Evolutionary conservation across 2,329 filamentous ascomycete species (phyloP).

Genomic region (Hyphodiscus sp.): DNA sequence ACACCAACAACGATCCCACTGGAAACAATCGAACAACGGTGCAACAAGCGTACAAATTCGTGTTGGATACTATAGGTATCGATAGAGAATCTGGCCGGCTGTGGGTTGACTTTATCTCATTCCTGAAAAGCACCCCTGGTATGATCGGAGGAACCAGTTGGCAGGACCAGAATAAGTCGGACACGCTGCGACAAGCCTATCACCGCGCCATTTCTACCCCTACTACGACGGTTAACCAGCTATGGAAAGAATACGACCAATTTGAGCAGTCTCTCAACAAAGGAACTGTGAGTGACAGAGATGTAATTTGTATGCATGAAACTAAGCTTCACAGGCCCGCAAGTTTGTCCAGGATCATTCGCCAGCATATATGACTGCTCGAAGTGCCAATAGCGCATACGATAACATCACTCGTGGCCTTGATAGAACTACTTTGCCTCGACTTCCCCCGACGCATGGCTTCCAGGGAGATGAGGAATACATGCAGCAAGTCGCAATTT

Average conservation of each 20-base stretch:
- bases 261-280: conserved; percentile 96
- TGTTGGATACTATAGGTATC: conserved; percentile 80
- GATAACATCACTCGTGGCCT: conserved; percentile 79
- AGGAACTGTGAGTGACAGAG: conserved; percentile 57
- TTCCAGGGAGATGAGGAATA: conserved; percentile 86
- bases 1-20: conserved; percentile 71
- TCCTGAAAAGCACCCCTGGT: conserved; percentile 83
- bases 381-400: conserved; percentile 82
- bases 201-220: conserved; percentile 85
- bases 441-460: conserved; percentile 73
- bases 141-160: conserved; percentile 78
- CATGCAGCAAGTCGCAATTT: conserved; percentile 74
- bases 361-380: conserved; percentile 90
- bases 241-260: conserved; percentile 97
- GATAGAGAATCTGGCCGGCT: conserved; percentile 85
- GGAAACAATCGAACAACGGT: conserved; percentile 74
- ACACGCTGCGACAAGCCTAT: conserved; percentile 84
- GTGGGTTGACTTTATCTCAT: conserved; percentile 93
- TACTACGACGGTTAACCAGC: conserved; percentile 69
- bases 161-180: conserved; percentile 99
- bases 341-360: conserved; percentile 94
- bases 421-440: conserved; percentile 69
- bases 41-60: conserved; percentile 84
- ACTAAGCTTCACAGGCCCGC: conserved; percentile 56
- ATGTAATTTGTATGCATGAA: conserved; percentile 3